Evolutionary conservation across 2,329 filamentous ascomycete genomes (phyloP).

Genomic region (Leptographium wingfieldii): DNA sequence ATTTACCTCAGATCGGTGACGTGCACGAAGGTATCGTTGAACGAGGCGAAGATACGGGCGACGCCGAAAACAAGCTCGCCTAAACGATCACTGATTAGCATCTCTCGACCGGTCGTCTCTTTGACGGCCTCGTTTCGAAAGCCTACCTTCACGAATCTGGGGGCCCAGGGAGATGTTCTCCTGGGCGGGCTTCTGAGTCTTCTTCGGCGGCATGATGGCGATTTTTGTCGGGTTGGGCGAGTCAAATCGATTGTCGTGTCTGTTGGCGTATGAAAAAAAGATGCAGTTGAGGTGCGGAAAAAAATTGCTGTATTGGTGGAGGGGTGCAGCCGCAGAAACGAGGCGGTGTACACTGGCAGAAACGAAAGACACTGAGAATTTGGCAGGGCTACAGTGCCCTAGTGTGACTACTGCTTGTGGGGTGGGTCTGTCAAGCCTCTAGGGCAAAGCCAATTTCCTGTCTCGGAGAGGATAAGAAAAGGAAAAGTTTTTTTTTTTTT

Average conservation of each 20-base stretch:
- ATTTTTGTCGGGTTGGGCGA: constrained; percentile 18
- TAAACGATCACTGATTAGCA: constrained; percentile 21
- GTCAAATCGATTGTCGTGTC: background rate
- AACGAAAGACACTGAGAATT: background rate
- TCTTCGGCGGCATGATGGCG: constrained; percentile 85
- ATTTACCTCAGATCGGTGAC: constrained; percentile 93
- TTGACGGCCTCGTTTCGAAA: background rate
- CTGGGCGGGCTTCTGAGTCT: constrained; percentile 68
- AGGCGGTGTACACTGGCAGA: constrained; percentile 10
- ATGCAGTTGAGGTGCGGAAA: background rate
- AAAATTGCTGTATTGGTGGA: background rate
- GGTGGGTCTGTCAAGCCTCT: background rate
- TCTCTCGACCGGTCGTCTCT: constrained; percentile 3
- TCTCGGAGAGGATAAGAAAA: background rate
- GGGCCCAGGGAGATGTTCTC: constrained; percentile 99
- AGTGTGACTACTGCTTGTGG: background rate
- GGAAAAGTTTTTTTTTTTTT: background rate
- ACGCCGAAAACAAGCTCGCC: constrained; percentile 97
- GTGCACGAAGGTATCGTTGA: constrained; percentile 93
- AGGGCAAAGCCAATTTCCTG: background rate
- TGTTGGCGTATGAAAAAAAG: background rate
- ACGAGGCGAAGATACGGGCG: constrained; percentile 94
- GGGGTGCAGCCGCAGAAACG: background rate
- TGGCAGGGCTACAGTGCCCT: constrained; percentile 12
- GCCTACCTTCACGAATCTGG: constrained; percentile 85